phyloP scores from a whole-genome alignment of 1,284 basidiomycete genomes.

The Gyrodon tennesseensis region DNA sequence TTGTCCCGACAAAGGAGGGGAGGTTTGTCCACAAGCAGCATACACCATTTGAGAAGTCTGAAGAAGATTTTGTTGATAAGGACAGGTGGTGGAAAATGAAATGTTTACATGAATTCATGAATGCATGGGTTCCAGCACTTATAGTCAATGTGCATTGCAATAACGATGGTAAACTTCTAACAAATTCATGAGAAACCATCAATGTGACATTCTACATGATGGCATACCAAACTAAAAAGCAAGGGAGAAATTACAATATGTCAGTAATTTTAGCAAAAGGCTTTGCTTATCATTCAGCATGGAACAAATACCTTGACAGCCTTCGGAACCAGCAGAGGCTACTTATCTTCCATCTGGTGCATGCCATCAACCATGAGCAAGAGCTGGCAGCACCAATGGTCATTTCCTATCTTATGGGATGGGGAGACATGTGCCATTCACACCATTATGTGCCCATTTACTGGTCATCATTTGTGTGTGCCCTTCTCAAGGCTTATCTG shows the following conservation, averaged over 20 bases:
- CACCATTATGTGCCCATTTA: not conserved
- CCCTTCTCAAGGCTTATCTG: too few species aligned
- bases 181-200: not conserved
- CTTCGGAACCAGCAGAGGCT: slow-evolving; percentile 4
- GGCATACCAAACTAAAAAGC: slow-evolving; percentile 31
- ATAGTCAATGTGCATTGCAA: slow-evolving; percentile 6
- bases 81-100: not conserved
- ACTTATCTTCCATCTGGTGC: not conserved
- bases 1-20: too few species aligned
- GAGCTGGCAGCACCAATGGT: not conserved
- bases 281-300: slow-evolving; percentile 5
- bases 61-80: too few species aligned
- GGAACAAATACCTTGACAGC: not conserved
- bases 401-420: slow-evolving; percentile 1
- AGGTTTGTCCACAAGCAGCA: too few species aligned
- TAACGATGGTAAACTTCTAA: slow-evolving; percentile 32
- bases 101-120: not conserved
- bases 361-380: not conserved
- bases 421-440: not conserved
- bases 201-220: slow-evolving; percentile 39
- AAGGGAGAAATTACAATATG: not conserved
- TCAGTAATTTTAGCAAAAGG: slow-evolving; percentile 14
- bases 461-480: not conserved
- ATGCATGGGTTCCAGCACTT: slow-evolving; percentile 1
- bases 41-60: too few species aligned